A percentile compares a stretch with the other conserved stretches of the same genome.
phyloP scores from a whole-genome alignment of 2,329 filamentous ascomycete genomes.

The Trichophyton schoenleinii region DNA sequence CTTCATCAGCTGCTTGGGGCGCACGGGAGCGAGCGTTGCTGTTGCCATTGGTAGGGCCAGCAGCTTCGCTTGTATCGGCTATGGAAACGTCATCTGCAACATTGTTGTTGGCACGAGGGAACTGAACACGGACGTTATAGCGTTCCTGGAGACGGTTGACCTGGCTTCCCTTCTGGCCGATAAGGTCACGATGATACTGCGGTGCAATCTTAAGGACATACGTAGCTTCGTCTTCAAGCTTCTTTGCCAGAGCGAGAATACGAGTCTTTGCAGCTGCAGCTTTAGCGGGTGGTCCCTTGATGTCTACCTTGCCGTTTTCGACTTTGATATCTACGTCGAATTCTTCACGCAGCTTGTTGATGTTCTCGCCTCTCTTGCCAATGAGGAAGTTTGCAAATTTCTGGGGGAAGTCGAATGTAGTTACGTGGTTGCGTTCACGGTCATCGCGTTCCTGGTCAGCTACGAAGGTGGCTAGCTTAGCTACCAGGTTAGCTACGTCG shows the following conservation, averaged over 20 bases:
- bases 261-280: conserved; percentile 74
- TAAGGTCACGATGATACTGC: conserved; percentile 87
- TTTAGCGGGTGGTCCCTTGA: conserved; percentile 93
- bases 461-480: conserved; percentile 66
- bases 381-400: conserved; percentile 83
- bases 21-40: conserved; percentile 32
- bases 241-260: conserved; percentile 65
- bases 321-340: conserved; percentile 73
- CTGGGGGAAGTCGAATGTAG: conserved; percentile 85
- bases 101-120: conserved; percentile 53
- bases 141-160: conserved; percentile 86
- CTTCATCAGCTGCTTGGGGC: conserved; percentile 74
- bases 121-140: conserved; percentile 91
- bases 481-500: conserved; percentile 56
- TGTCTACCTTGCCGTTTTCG: conserved; percentile 83
- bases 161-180: conserved; percentile 73
- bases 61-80: conserved; percentile 55
- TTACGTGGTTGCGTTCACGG: conserved; percentile 77
- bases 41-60: conserved; percentile 41
- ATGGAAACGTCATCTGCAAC: conserved; percentile 56
- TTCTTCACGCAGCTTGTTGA: conserved; percentile 55
- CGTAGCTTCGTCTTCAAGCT: conserved; percentile 81
- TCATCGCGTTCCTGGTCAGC: conserved; percentile 85
- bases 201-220: conserved; percentile 81
- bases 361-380: conserved; percentile 54